Percentiles rank a stretch among this genome's conserved stretches.
Conservation (phyloP, 441 rosid genomes). For the Gossypium gossypioides region DNA sequence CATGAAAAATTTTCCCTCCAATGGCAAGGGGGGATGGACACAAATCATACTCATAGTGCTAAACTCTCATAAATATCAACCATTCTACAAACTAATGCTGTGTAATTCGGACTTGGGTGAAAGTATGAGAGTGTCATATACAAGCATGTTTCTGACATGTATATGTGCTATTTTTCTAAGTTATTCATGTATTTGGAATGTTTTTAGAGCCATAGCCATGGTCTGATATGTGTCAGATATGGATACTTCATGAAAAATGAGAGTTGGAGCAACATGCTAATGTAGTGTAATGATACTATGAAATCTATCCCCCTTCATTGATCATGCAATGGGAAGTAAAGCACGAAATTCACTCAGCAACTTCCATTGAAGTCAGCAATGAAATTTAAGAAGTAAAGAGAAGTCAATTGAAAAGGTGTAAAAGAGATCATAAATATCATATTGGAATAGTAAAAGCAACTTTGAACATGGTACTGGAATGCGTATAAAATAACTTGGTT, state of each 20-base stretch:
- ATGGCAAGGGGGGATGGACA: background rate
- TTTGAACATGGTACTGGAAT: background rate
- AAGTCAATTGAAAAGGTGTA: background rate
- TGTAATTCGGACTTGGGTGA: background rate
- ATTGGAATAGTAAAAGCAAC: background rate
- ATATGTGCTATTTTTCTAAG: background rate
- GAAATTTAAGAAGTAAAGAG: background rate
- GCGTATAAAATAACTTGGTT: background rate
- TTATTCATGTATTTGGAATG: background rate
- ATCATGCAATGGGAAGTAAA: background rate
- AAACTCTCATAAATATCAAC: constrained; percentile 3
- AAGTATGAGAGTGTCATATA: background rate
- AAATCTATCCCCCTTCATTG: background rate
- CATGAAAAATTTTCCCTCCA: background rate
- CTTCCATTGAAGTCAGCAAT: background rate
- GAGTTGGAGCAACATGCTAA: background rate
- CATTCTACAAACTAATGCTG: background rate
- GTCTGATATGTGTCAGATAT: background rate
- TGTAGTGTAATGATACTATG: background rate
- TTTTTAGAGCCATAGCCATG: background rate
- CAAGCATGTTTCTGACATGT: background rate
- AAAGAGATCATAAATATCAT: constrained; percentile 1
- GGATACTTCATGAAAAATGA: background rate
- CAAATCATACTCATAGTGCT: constrained; percentile 9
- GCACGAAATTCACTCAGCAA: background rate